Evolutionary conservation across 176 grass and related monocot genomes (phyloP).

Genomic region (Musa troglodytarum): DNA sequence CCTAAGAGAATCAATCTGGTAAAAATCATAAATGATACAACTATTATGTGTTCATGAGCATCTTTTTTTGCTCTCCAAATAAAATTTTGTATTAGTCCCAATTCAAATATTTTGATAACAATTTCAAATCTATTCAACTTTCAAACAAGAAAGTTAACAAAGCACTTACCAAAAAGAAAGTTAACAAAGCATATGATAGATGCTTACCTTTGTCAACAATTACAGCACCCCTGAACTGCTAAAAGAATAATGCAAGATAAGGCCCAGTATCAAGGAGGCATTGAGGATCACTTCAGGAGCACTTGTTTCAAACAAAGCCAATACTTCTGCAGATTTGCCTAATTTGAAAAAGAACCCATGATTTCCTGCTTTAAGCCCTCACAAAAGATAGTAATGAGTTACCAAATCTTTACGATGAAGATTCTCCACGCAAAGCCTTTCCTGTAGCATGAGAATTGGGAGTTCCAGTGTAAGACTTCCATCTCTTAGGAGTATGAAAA

Average conservation of each 20-base stretch:
- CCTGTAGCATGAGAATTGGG: conserved; percentile 5
- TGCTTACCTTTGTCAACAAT: neutral
- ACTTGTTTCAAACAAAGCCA: neutral
- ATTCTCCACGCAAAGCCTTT: neutral
- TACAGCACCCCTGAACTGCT: neutral
- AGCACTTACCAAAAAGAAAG: neutral
- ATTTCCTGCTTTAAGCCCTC: neutral
- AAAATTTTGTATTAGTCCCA: no score
- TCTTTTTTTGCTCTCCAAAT: no score
- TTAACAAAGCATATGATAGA: neutral
- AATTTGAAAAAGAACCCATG: neutral
- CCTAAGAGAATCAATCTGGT: no score
- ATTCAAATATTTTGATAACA: no score
- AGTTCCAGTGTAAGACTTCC: conserved; percentile 12
- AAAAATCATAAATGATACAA: no score
- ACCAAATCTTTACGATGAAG: neutral
- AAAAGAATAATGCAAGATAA: neutral
- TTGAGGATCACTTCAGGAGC: neutral
- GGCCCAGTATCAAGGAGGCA: neutral
- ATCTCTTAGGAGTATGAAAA: conserved; percentile 26
- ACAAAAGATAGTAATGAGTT: neutral
- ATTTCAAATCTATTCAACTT: neutral
- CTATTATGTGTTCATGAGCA: no score
- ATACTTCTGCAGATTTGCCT: neutral
- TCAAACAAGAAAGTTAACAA: neutral